Evolutionary conservation across 2,329 filamentous ascomycete genomes (phyloP).

Genomic region (Corniculantispora saksenae): DNA sequence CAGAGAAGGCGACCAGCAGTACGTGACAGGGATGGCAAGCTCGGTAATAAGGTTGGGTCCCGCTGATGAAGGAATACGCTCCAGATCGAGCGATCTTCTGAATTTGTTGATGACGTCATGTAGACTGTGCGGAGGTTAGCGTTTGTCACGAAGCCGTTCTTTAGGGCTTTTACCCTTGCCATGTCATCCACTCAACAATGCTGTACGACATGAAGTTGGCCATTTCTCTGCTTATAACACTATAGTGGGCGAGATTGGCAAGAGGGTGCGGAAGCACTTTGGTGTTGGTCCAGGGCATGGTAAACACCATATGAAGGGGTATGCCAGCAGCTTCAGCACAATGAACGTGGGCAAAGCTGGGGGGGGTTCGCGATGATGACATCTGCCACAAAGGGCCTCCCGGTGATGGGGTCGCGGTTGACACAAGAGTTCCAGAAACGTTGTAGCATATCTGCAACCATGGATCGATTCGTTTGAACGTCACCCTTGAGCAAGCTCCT

Average conservation of each 20-base stretch:
- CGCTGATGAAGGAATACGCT: background rate
- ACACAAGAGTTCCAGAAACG: constrained; percentile 27
- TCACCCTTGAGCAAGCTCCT: constrained; percentile 29
- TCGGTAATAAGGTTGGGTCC: constrained; percentile 35
- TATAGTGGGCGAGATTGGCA: background rate
- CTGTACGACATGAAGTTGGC: constrained; percentile 72
- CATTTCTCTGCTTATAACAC: constrained; percentile 24
- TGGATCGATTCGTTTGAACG: constrained; percentile 29
- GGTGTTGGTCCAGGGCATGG: constrained; percentile 34
- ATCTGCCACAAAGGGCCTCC: constrained; percentile 64
- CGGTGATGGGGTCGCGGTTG: background rate
- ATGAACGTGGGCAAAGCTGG: constrained; percentile 74
- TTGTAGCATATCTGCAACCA: constrained; percentile 28
- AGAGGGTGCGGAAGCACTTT: background rate
- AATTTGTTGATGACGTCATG: background rate
- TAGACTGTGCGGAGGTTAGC: too few species aligned
- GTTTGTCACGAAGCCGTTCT: too few species aligned
- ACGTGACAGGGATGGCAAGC: constrained; percentile 51
- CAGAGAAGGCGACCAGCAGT: background rate
- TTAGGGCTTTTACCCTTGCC: constrained; percentile 68
- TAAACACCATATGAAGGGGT: constrained; percentile 85
- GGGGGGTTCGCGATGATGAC: constrained; percentile 86
- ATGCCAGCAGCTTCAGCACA: constrained; percentile 78
- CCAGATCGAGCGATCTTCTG: background rate
- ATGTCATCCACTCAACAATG: constrained; percentile 74